These are phyloP conservation scores for Paraurostyla sp. DNA, from an alignment of 73 alveolate species.

Conservation along the genomic window DNA sequence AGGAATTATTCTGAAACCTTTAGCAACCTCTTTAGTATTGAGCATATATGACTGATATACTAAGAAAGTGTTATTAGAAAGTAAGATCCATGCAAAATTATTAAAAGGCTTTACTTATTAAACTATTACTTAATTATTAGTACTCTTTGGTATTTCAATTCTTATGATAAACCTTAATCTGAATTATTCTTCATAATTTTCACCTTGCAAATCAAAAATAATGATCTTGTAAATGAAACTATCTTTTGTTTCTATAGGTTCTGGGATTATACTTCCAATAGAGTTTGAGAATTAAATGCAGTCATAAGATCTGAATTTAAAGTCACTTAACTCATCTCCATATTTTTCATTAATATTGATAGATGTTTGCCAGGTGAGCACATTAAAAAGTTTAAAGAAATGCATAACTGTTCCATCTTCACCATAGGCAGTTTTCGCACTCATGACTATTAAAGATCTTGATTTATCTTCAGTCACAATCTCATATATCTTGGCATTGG, in stretches of 20 bases:
- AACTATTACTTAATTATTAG: too few species aligned
- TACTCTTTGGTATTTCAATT: too few species aligned
- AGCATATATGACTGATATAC: too few species aligned
- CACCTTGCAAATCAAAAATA: too few species aligned
- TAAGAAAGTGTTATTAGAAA: too few species aligned
- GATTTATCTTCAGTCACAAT: not conserved
- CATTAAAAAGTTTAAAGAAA: not conserved
- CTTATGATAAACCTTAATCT: too few species aligned
- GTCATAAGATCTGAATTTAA: not conserved
- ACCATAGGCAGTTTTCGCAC: not conserved
- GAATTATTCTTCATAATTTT: too few species aligned
- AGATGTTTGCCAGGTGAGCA: not conserved
- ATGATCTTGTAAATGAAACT: too few species aligned
- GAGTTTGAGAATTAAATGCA: not conserved
- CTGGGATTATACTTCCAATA: not conserved
- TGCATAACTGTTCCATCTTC: not conserved
- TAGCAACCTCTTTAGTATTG: not conserved
- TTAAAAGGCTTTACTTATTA: too few species aligned
- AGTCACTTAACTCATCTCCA: not conserved
- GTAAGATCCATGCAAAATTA: too few species aligned
- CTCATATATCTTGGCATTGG: not conserved
- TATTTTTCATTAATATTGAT: not conserved
- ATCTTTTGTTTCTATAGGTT: too few species aligned
- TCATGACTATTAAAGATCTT: not conserved
- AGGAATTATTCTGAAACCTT: too few species aligned